Percentiles rank a stretch among this genome's conserved stretches.
phyloP scores from a whole-genome alignment of 2,329 filamentous ascomycete genomes.

The Diplodia seriata region DNA sequence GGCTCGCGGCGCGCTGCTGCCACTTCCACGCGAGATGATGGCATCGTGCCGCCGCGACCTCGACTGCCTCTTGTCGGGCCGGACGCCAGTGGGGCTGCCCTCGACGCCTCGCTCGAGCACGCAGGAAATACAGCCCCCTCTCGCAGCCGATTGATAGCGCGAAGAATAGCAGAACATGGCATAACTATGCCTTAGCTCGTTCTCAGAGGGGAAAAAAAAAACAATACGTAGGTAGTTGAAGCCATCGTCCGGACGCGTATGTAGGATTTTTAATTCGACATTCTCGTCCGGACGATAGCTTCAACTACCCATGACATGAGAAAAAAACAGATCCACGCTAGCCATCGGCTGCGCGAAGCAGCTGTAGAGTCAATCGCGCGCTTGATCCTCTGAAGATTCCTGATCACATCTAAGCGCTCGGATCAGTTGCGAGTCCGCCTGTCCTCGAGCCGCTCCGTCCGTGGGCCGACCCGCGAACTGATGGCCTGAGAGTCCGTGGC shows the following conservation, averaged over 20 bases:
- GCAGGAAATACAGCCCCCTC: too few species aligned
- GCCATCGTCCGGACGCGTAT: too few species aligned
- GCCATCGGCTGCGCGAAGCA: too few species aligned
- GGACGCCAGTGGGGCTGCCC: neutral
- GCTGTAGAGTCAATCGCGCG: constrained; percentile 16
- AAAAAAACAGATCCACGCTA: too few species aligned
- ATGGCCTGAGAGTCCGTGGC: constrained; percentile 15
- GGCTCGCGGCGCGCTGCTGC: neutral
- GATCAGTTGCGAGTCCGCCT: constrained; percentile 23
- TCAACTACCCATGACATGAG: too few species aligned
- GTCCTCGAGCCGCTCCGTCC: constrained; percentile 3
- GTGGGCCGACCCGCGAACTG: constrained; percentile 7
- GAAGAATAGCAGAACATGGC: too few species aligned
- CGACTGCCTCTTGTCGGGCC: neutral
- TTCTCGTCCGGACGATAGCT: too few species aligned
- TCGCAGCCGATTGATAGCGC: too few species aligned
- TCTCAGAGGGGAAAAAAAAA: too few species aligned
- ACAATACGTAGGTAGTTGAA: too few species aligned
- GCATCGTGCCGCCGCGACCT: constrained; percentile 6
- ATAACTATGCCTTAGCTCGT: too few species aligned
- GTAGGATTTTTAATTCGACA: too few species aligned
- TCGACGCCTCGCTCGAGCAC: neutral
- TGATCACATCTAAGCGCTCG: constrained; percentile 12
- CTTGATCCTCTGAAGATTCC: constrained; percentile 1
- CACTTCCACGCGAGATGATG: constrained; percentile 23